Base-by-base conservation (phyloP, 176 grass and related monocot genomes). In the Olyra latifolia region DNA sequence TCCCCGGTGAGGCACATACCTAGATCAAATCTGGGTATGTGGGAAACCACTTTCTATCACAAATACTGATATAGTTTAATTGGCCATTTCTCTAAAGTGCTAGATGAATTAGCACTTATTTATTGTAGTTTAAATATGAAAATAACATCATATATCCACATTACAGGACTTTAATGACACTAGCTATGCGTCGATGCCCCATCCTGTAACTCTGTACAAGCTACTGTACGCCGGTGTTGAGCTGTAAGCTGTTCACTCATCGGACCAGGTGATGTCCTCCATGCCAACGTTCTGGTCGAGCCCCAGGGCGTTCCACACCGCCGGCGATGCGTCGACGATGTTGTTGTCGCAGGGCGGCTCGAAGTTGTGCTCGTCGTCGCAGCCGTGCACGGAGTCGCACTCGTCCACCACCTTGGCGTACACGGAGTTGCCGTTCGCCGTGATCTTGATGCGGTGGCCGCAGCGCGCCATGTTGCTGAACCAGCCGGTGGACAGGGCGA, bases 221-320 rank as follows among this genome's bases (percentile, higher is more conserved):
- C n/a, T n/a, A n/a, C n/a, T n/a, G n/a, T n/a, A n/a, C n/a, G n/a
- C n/a, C n/a, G n/a, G n/a, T n/a, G n/a, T n/a, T n/a, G n/a, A n/a
- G n/a, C n/a, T 57, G 52, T 2, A 41, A 19, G 11, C 11, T 43
- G 20, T 8, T 82, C 29, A 88, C 30, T 68, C n/a, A n/a, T 83
- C 55, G 0, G 86, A 88, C 80, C 86, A 88, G 41, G 74, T 88
- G 74, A 88, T 67, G 52, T 45, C n/a, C 8, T 66, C 49, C 80
- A 59, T 58, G 19, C 20, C 25, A 7, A 14, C 11, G 8, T 50
- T 76, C 28, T 72, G 62, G 10, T 62, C 45, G 14, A 74, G 74
- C 14, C 59, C 83, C 27, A 86, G 30, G 2, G 53, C n/a, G 9
- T 22, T 10, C 53, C 53, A 56, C 53, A 56, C 8, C 9, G 53